phyloP scores from a whole-genome alignment of 352 stramenopile genomes.

The Phytophthora sojae region DNA sequence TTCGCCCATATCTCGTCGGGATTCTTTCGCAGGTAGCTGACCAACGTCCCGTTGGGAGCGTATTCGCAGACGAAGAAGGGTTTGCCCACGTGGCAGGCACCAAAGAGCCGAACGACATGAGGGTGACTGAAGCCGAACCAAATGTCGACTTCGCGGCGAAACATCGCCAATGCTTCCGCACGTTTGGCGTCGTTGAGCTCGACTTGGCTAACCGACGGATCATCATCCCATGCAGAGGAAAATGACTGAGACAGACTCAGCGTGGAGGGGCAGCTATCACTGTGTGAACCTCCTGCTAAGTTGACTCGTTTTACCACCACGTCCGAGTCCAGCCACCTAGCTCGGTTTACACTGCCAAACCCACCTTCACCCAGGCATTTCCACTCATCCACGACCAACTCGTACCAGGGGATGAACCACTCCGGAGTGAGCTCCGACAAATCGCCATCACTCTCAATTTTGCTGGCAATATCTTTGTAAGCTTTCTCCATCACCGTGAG shows the following conservation, averaged over 20 bases:
- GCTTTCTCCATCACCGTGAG: no score
- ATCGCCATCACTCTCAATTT: no score
- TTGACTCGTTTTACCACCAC: slow-evolving; percentile 14
- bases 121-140: slow-evolving; percentile 32
- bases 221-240: not conserved
- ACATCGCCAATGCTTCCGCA: slow-evolving; percentile 14
- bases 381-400: slow-evolving; percentile 14
- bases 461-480: no score
- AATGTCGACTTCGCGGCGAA: slow-evolving; percentile 26
- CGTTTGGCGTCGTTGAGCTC: not conserved
- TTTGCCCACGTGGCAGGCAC: slow-evolving; percentile 22
- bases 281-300: not conserved
- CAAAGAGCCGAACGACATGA: slow-evolving; percentile 29
- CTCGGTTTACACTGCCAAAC: slow-evolving; percentile 14
- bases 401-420: slow-evolving; percentile 24
- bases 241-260: not conserved
- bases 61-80: slow-evolving; percentile 32
- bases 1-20: slow-evolving; percentile 11
- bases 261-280: not conserved
- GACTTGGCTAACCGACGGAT: not conserved
- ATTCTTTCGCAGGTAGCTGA: slow-evolving; percentile 21
- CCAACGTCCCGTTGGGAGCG: slow-evolving; percentile 23
- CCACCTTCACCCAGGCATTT: slow-evolving; percentile 1
- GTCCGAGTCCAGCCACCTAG: slow-evolving; percentile 18
- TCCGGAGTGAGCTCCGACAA: not conserved